Base-by-base conservation (phyloP, 352 stramenopile genomes). In the Phytophthora brassicae region DNA sequence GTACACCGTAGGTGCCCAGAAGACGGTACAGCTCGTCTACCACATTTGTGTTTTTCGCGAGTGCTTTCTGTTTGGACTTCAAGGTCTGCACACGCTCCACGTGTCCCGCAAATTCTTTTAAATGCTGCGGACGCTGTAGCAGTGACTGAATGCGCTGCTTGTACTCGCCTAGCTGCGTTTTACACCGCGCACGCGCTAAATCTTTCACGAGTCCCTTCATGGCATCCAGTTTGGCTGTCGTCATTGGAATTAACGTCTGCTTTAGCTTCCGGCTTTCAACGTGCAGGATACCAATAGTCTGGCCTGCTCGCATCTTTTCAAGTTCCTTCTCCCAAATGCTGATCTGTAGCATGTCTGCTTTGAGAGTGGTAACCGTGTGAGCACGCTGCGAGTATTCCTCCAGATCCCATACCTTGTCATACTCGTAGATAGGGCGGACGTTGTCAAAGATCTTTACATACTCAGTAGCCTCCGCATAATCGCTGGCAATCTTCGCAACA, bases 241-340 rank as follows among this genome's bases (percentile, higher is more conserved):
- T 96, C 75, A 97, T 96, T 0, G 92, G 93, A n/a, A 95, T 94
- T 36, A 98, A 65, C 39, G 81, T 93, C 46, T 96, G 80, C 66
- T 98, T 97, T 14, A 98, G 87, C 59, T 98, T 97, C 6, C 92
- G 76, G 42, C 83, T 96, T 60, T 98, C 95, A 5, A 98, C 91
- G 54, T 96, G 84, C 6, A 98, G 61, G 26, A 96, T 97, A 1
- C 95, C 95, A 44, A 96, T 96, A 2, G 88, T 93, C 51, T 97
- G 88, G 3, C 91, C 88, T 1, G 84, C 87, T 20, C 89, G 78
- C 90, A 98, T 97, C 48, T 97, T 97, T 54, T 98, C 90, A 14
- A 98, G 81, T 64, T 98, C 92, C 60, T 97, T 97, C 45, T 96
- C 81, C 94, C 94, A 98, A 23, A 75, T 88, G 22, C 77, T 86